phyloP scores from a whole-genome alignment of 1,284 basidiomycete genomes.

The Moniliophthora roreri region DNA sequence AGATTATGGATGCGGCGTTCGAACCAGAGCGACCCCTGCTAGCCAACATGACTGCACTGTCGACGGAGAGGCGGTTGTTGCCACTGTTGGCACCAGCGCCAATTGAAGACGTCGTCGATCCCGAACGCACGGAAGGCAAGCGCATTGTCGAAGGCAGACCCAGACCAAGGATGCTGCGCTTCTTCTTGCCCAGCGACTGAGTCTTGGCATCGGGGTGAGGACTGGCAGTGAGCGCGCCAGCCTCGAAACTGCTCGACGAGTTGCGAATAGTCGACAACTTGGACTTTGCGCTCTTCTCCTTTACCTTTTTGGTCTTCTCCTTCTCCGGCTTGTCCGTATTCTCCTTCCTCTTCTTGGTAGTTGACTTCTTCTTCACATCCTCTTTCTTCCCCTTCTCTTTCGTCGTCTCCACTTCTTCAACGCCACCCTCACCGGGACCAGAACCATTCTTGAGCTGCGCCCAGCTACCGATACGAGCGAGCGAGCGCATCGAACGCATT shows the following conservation, averaged over 20 bases:
- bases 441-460: slow-evolving; percentile 47
- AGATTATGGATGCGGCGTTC: slow-evolving; percentile 30
- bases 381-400: slow-evolving; percentile 15
- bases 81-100: slow-evolving; percentile 15
- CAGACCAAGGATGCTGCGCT: slow-evolving; percentile 55
- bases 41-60: slow-evolving; percentile 37
- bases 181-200: slow-evolving; percentile 50
- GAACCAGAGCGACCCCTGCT: slow-evolving; percentile 41
- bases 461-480: slow-evolving; percentile 74
- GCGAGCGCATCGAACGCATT: slow-evolving; percentile 68
- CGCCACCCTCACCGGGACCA: slow-evolving; percentile 31
- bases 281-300: slow-evolving; percentile 29
- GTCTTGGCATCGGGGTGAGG: slow-evolving; percentile 32
- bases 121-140: slow-evolving; percentile 45
- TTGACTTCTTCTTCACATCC: slow-evolving; percentile 11
- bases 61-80: slow-evolving; percentile 43
- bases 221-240: slow-evolving; percentile 47
- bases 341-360: slow-evolving; percentile 5
- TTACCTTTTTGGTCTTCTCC: slow-evolving; percentile 35
- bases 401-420: slow-evolving; percentile 22
- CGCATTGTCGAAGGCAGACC: slow-evolving; percentile 46
- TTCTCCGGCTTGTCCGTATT: slow-evolving; percentile 9
- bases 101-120: slow-evolving; percentile 37
- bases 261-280: slow-evolving; percentile 36
- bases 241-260: slow-evolving; percentile 67